Conservation (phyloP, 73 alveolate genomes). For the Diophrys appendiculata region DNA sequence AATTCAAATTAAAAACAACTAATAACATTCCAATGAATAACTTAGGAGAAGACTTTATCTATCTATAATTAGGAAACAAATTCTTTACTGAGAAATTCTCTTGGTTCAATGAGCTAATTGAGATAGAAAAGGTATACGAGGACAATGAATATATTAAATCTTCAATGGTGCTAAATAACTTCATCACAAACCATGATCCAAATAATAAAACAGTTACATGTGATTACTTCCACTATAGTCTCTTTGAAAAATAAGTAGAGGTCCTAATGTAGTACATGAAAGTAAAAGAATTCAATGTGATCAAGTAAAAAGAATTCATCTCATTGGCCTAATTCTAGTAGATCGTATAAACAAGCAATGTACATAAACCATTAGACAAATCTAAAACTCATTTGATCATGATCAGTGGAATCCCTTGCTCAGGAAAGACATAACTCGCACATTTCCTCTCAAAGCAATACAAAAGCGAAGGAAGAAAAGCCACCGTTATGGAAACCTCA, state of each 20-base stretch:
- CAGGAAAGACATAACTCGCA: conserved; percentile 64
- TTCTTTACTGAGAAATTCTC: conserved; percentile 16
- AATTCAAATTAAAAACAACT: conserved; percentile 2
- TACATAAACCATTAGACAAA: conserved; percentile 6
- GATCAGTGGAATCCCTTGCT: conserved; percentile 63
- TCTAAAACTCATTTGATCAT: conserved; percentile 27
- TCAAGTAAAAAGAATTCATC: conserved; percentile 46
- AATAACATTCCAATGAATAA: conserved; percentile 16
- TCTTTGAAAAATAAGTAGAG: conserved; percentile 7
- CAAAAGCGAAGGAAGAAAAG: conserved; percentile 36
- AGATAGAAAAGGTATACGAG: conserved; percentile 5
- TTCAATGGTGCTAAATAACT: not conserved
- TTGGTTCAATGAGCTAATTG: conserved; percentile 3
- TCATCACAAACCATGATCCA: not conserved
- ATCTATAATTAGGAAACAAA: not conserved
- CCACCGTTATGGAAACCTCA: conserved; percentile 37
- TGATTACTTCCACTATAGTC: conserved; percentile 15
- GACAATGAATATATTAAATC: not conserved
- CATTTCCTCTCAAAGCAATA: conserved; percentile 40
- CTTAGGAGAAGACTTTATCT: not conserved
- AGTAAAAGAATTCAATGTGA: conserved; percentile 29
- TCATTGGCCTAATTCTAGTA: conserved; percentile 22
- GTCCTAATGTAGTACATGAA: conserved; percentile 24
- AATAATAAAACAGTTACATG: conserved; percentile 14
- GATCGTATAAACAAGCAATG: conserved; percentile 18